These are phyloP conservation scores for Osmozyma mogii DNA, from an alignment of 805 yeast genomes.

Conservation along the genomic window DNA sequence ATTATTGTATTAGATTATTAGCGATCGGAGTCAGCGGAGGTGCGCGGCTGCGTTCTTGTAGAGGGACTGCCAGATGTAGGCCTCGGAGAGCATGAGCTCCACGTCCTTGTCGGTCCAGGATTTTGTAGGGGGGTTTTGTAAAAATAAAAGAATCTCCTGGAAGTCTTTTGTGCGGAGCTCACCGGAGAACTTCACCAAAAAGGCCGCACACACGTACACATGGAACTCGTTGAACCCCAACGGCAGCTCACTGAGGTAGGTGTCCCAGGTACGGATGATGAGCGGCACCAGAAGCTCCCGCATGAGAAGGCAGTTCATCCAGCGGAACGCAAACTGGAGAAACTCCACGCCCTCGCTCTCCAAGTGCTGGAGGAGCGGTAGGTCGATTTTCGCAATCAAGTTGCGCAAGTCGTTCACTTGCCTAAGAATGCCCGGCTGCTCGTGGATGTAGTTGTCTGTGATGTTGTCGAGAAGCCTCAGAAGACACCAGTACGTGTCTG, in stretches of 20 bases:
- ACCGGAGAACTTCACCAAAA: constrained; percentile 78
- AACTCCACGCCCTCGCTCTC: constrained; percentile 82
- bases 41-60: constrained; percentile 89
- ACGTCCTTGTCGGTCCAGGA: constrained; percentile 85
- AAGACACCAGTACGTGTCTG: constrained; percentile 96
- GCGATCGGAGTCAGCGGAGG: constrained; percentile 41
- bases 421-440: constrained; percentile 93
- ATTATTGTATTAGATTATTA: too few relatives aligned
- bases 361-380: constrained; percentile 64
- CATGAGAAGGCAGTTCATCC: constrained; percentile 99
- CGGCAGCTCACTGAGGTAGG: constrained; percentile 70
- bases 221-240: constrained; percentile 87
- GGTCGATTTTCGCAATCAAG: constrained; percentile 73
- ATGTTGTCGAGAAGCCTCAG: constrained; percentile 87
- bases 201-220: constrained; percentile 96
- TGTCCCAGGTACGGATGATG: constrained; percentile 96
- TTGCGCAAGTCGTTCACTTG: constrained; percentile 79
- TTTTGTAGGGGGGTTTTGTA: constrained; percentile 84
- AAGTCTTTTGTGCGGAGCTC: constrained; percentile 80
- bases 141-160: constrained; percentile 85
- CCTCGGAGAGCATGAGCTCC: constrained; percentile 88
- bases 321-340: constrained; percentile 89
- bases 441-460: constrained; percentile 95
- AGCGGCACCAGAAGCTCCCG: constrained; percentile 75
- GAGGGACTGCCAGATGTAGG: constrained; percentile 91